These are phyloP conservation scores for Protoeuglena noctilucae DNA, from an alignment of 139 green algal species.

Conservation along the genomic window DNA sequence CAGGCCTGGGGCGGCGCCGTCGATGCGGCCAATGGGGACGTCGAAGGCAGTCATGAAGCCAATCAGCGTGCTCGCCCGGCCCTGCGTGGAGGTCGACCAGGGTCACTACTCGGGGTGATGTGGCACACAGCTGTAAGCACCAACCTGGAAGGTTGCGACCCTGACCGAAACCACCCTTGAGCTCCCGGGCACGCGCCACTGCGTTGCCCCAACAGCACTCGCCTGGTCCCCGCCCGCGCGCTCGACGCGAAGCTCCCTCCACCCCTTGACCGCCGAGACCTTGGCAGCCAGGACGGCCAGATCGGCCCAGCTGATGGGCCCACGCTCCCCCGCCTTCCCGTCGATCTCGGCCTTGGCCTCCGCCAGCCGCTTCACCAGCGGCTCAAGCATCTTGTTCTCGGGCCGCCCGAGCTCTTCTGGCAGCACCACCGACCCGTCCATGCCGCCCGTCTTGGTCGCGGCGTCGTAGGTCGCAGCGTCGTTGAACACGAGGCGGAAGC, in stretches of 20 bases:
- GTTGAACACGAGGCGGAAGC: neutral
- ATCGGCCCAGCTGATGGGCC: neutral
- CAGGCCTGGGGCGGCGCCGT: neutral
- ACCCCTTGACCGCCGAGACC: neutral
- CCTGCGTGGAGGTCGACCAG: too few species aligned
- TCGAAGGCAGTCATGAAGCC: neutral
- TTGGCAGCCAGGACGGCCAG: neutral
- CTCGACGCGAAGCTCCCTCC: neutral
- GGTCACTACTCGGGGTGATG: neutral
- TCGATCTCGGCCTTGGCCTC: neutral
- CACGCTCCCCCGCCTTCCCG: neutral
- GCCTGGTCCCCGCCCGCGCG: too few species aligned
- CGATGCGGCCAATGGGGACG: neutral
- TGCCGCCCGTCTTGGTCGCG: neutral
- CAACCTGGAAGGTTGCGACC: too few species aligned
- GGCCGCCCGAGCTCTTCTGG: neutral
- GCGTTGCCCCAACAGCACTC: too few species aligned
- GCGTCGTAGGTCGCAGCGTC: neutral
- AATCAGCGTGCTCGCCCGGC: neutral
- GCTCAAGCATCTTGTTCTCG: neutral
- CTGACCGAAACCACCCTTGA: too few species aligned
- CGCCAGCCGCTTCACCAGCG: neutral
- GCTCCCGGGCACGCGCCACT: too few species aligned
- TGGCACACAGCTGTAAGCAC: too few species aligned
- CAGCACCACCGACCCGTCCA: neutral